Percentiles rank a stretch among this genome's conserved stretches.
Conservation (phyloP, 495 filamentous ascomycete species). For the Penicillium cosmopolitanum region DNA sequence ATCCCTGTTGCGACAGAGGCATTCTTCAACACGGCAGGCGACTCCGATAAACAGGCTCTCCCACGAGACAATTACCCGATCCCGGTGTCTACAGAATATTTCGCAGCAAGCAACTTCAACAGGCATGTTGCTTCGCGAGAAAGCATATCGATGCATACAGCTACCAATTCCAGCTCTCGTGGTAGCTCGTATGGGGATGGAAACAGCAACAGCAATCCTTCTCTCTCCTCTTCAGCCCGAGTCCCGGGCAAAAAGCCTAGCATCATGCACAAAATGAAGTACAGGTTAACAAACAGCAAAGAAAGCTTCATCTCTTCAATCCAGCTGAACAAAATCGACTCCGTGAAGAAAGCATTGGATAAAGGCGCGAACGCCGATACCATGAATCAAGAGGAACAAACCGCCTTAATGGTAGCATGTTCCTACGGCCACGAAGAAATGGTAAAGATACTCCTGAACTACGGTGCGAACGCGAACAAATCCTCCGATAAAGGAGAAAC, state of each 20-base stretch:
- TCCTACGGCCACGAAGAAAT: conserved; percentile 26
- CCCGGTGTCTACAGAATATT: conserved; percentile 7
- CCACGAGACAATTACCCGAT: conserved; percentile 13
- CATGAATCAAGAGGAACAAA: conserved; percentile 34
- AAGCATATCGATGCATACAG: conserved; percentile 4
- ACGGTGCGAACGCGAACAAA: conserved; percentile 26
- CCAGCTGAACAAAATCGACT: conserved; percentile 2
- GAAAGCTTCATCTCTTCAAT: conserved; percentile 18
- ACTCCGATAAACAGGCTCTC: conserved; percentile 11
- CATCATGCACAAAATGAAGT: conserved; percentile 20
- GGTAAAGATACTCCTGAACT: conserved; percentile 30
- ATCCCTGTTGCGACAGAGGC: conserved; percentile 1
- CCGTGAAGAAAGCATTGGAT: conserved; percentile 25
- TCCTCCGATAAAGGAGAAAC: conserved; percentile 24
- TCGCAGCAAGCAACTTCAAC: not conserved
- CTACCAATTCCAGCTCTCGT: conserved; percentile 1
- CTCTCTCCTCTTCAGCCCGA: not conserved
- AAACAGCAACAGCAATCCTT: not conserved
- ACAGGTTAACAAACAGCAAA: conserved; percentile 15
- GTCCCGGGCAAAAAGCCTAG: conserved; percentile 14
- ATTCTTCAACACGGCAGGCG: conserved; percentile 1
- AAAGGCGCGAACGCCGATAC: conserved; percentile 44
- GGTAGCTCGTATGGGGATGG: not conserved
- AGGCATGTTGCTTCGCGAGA: conserved; percentile 9
- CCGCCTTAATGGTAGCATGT: conserved; percentile 41